Percentiles rank a stretch among this genome's conserved stretches.
These are phyloP conservation scores for Thermomucor indicae-seudaticae DNA, from an alignment of 371 early-diverging fungal species.

Conservation along the genomic window DNA sequence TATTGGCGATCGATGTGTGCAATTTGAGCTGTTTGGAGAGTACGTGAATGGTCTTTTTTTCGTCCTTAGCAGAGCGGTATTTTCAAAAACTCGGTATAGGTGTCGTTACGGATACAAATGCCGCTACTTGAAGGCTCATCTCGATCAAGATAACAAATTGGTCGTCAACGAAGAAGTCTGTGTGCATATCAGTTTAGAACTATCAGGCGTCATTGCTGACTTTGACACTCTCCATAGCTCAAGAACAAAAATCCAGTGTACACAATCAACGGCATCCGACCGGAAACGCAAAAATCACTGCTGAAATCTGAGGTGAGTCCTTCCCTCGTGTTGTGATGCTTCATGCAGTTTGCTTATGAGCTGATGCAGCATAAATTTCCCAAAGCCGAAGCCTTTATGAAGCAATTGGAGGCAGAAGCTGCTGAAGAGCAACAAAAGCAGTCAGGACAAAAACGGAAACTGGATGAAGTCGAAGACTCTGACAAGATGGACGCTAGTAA, in stretches of 20 bases:
- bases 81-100: constrained; percentile 10
- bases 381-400: constrained; percentile 35
- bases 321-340: not conserved
- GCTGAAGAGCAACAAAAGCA: constrained; percentile 21
- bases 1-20: constrained; percentile 68
- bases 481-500: no score
- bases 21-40: constrained; percentile 73
- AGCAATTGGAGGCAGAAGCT: constrained; percentile 37
- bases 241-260: constrained; percentile 25
- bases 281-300: constrained; percentile 47
- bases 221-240: constrained; percentile 8
- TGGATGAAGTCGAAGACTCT: constrained; percentile 7
- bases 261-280: constrained; percentile 35
- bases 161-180: constrained; percentile 49
- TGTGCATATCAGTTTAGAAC: not conserved
- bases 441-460: constrained; percentile 21
- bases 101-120: constrained; percentile 75
- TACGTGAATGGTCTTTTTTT: constrained; percentile 28
- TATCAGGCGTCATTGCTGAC: not conserved
- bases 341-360: not conserved
- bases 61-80: not conserved
- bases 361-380: constrained; percentile 42
- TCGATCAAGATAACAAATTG: constrained; percentile 46
- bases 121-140: constrained; percentile 71
- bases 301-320: constrained; percentile 27